Evolutionary conservation across 2,329 filamentous ascomycete genomes (phyloP).

Genomic region (Talaromyces sp.): DNA sequence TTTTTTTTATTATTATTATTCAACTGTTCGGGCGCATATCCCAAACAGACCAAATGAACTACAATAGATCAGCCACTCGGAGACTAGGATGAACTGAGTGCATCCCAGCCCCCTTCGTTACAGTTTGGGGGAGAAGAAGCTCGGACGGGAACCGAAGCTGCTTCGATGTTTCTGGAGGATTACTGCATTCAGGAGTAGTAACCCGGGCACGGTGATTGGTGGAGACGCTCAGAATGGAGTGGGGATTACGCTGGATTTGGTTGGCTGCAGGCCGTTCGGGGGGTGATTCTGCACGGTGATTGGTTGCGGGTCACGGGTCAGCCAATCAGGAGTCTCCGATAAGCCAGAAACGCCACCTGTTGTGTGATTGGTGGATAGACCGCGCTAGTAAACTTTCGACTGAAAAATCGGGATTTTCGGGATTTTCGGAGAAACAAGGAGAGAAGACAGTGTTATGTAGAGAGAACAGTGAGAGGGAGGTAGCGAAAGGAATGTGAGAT

Average conservation of each 20-base stretch:
- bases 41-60: too few relatives aligned
- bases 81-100: too few relatives aligned
- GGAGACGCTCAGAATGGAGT: neutral
- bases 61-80: too few relatives aligned
- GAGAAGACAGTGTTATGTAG: too few relatives aligned
- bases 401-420: neutral
- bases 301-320: neutral
- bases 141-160: slow-evolving; percentile 5
- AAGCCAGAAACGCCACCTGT: slow-evolving; percentile 22
- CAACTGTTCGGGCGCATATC: too few relatives aligned
- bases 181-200: slow-evolving; percentile 9
- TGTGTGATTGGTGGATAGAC: slow-evolving; percentile 12
- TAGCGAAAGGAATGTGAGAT: too few relatives aligned
- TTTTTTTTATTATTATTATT: too few relatives aligned
- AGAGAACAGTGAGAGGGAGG: neutral
- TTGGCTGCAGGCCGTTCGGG: too few relatives aligned
- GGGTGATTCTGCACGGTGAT: too few relatives aligned
- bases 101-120: too few relatives aligned
- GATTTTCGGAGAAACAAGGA: neutral
- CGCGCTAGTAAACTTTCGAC: slow-evolving; percentile 16
- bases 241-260: neutral
- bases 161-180: slow-evolving; percentile 9
- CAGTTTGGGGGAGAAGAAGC: neutral
- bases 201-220: neutral
- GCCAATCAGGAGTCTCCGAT: slow-evolving; percentile 20